Conservation (phyloP, 106 monocot genomes). For the Posidonia australis region DNA sequence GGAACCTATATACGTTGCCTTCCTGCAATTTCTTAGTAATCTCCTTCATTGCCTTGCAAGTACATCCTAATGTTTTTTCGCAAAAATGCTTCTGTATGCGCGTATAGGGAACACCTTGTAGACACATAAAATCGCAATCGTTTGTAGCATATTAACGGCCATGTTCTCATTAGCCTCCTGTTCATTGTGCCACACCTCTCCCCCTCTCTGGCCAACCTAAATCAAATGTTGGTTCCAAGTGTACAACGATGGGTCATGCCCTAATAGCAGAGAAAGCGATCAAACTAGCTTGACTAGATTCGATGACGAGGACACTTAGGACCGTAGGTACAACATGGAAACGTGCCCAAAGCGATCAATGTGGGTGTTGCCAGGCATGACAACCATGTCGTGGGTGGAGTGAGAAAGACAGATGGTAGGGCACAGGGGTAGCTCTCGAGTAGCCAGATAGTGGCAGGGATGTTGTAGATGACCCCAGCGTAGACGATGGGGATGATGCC, state of each 20-base stretch:
- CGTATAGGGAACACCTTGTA: too few relatives aligned
- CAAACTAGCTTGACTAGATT: constrained; percentile 68
- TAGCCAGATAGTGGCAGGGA: constrained; percentile 84
- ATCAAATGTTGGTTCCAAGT: too few relatives aligned
- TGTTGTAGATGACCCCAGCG: constrained; percentile 58
- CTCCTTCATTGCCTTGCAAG: too few relatives aligned
- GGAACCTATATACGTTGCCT: too few relatives aligned
- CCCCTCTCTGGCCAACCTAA: too few relatives aligned
- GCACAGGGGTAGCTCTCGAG: constrained; percentile 63
- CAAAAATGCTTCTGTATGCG: too few relatives aligned
- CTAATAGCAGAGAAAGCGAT: constrained; percentile 60
- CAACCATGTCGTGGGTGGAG: constrained; percentile 52
- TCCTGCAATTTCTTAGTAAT: too few relatives aligned
- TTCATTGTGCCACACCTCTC: too few relatives aligned
- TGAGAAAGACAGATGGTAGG: constrained; percentile 72
- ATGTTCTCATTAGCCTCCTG: too few relatives aligned
- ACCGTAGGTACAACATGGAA: constrained; percentile 52
- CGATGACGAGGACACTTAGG: constrained; percentile 72
- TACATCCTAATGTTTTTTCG: too few relatives aligned
- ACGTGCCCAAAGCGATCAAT: constrained; percentile 82
- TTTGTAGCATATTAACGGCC: too few relatives aligned
- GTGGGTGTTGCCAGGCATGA: constrained; percentile 58
- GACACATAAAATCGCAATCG: too few relatives aligned
- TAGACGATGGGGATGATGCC: constrained; percentile 80
- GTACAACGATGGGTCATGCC: constrained; percentile 72